Evolutionary conservation across 345 rosid species (phyloP), one percentile per base, ranked within the genome.

Genomic region (Heritiera littoralis): DNA sequence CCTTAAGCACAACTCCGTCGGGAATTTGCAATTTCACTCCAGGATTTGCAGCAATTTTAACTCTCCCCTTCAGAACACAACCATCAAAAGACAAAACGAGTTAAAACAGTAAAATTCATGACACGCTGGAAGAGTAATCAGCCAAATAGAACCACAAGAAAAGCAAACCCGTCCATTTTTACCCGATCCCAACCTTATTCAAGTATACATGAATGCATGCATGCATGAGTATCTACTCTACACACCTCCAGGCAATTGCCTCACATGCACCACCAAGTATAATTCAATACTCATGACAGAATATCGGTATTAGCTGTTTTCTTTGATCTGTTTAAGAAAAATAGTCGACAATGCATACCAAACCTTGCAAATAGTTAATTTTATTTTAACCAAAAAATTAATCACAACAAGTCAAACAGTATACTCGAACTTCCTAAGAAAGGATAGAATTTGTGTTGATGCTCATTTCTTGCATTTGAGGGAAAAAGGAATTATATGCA

Each of bases 1-100:
- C 74, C 73, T 88, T 85, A 4, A 88, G 77, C 61, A 84, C 81
- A 0, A 38, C 72, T 38, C 88, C 84, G 3, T 86, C 88, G 0
- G 94, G 92, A 81, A 90, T 86, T 77, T 82, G 88, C 72, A 89
- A 40, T 77, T 55, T 81, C 46, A n/a, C 56, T 18, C 91, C 92
- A 17, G 91, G 89, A 65, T 77, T 65, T 9, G 89, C 90, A 51
- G 71, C 80, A 51, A 90, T 87, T 40, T 81, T 79, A 61, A 89
- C 89, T 18, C 58, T 84, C 66, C 92, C 92, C 91, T 88, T 10
- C 35, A 30, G 55, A 75, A 58, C 4, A 51, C 23, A 51, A 51
- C 59, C n/a, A 68, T n/a, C 8, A 59, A 45, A 59, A 58, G 23
- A 46, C 8, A 15, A 6, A 14, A 51, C 11, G 2, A 28, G 56